Percentiles rank a stretch among this genome's conserved stretches.
phyloP scores from a whole-genome alignment of 1,139 yeast genomes.

The Yamadazyma dushanensis region DNA sequence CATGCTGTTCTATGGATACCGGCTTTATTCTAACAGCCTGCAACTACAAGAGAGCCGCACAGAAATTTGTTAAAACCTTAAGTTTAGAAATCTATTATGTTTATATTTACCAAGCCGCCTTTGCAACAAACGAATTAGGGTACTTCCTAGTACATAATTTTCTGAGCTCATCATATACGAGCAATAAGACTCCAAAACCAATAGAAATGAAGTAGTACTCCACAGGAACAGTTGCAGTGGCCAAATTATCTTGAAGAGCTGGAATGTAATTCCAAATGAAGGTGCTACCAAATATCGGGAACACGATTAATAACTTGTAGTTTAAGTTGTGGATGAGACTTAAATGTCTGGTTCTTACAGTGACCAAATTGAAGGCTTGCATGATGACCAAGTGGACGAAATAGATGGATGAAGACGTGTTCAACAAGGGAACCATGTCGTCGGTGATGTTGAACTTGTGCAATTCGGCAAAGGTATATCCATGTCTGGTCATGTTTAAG shows the following conservation, averaged over 20 bases:
- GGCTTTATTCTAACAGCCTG: no score
- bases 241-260: constrained; percentile 37
- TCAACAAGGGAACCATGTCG: constrained; percentile 23
- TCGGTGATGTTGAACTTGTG: constrained; percentile 30
- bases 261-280: constrained; percentile 50
- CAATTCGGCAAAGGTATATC: constrained; percentile 36
- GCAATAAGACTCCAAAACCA: constrained; percentile 43
- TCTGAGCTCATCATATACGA: constrained; percentile 45
- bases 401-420: constrained; percentile 47
- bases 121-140: constrained; percentile 40
- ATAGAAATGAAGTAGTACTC: constrained; percentile 49
- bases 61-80: no score
- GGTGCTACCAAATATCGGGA: constrained; percentile 40
- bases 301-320: constrained; percentile 33
- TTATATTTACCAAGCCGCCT: constrained; percentile 43
- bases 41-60: no score
- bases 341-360: constrained; percentile 46
- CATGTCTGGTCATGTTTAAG: constrained; percentile 38
- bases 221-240: constrained; percentile 44
- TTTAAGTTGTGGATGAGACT: constrained; percentile 34
- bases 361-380: constrained; percentile 50
- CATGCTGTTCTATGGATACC: no score
- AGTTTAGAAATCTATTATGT: no score
- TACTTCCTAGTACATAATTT: constrained; percentile 37
- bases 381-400: constrained; percentile 50